Evolutionary conservation across 129 eudicot species (phyloP).

Genomic region (Flaveria ramosissima): DNA sequence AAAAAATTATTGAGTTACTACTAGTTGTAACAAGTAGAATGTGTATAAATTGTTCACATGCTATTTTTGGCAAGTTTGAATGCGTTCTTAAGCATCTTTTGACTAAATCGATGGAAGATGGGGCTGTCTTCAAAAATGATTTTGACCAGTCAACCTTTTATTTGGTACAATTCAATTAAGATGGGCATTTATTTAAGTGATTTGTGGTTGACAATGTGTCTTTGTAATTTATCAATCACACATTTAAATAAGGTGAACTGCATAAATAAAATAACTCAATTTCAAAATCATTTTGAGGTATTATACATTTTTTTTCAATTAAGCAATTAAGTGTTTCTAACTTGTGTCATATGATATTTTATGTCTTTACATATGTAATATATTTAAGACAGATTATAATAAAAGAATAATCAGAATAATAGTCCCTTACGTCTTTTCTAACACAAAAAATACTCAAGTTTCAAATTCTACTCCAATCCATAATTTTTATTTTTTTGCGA

Average conservation of each 20-base stretch:
- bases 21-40: not conserved
- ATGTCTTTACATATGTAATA: no score
- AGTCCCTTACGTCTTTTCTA: no score
- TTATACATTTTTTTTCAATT: not conserved
- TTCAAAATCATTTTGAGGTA: not conserved
- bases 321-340: no score
- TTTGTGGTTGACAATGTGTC: not conserved
- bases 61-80: constrained; percentile 31
- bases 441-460: no score
- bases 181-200: constrained; percentile 16
- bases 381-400: no score
- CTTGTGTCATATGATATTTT: no score
- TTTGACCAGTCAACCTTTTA: constrained; percentile 44
- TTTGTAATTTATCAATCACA: not conserved
- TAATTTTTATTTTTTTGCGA: no score
- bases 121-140: constrained; percentile 27
- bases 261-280: not conserved
- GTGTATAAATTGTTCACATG: constrained; percentile 23
- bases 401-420: no score
- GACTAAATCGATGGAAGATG: constrained; percentile 42
- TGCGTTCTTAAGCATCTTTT: constrained; percentile 40
- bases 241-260: not conserved
- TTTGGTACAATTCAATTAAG: constrained; percentile 16
- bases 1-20: no score
- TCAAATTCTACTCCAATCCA: no score